Base-by-base conservation (phyloP, 208 protist genomes). In the Wallacemonas sp. region DNA sequence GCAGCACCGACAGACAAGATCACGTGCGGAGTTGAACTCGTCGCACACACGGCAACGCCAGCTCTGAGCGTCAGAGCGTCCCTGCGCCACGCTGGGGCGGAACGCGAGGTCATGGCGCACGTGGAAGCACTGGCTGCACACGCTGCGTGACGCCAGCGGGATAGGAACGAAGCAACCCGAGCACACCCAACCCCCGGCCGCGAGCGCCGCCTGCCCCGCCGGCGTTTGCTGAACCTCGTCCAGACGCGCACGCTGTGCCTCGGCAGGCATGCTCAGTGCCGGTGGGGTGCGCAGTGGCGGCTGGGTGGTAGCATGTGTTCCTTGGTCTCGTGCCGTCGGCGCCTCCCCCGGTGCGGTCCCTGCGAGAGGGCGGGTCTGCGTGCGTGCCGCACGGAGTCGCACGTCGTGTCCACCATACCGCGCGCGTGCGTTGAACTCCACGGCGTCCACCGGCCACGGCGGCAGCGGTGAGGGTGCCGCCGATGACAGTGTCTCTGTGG, bases 371-470 rank as follows among this genome's bases (percentile, higher is more conserved):
- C 36, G 27, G 22, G 2, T 29, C 24, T 44, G 5, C 37, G 13
- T 42, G 15, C 17, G 33, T 38, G 68, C 63, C 33, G 55, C 68
- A 0, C 67, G 71, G 1, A 55, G 52, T 13, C 86, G 86, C 15
- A 50, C 37, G 54, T 72, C 71, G 27, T 93, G 87, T 0, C 87
- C 87, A 26, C 87, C 87, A 33, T 69, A 45, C 10, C 63, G 57
- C 34, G 48, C 46, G 2, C 46, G 34, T 19, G 83, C 76, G 69
- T 88, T 93, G 68, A 85, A 93, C 68, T 93, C 87, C 26, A 89
- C 68, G 30, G 39, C 64, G 41, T 93, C 83, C 0, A 85, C 65
- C 0, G 87, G 87, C 83, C 83, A 93, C 12, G 83, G 78, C 9
- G 87, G 81, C 1, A 93, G 48, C 17, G 54, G 60, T n/a, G n/a